Base-by-base conservation (phyloP, 371 early-diverging fungal genomes). In the Nosema muscidifuracis region DNA sequence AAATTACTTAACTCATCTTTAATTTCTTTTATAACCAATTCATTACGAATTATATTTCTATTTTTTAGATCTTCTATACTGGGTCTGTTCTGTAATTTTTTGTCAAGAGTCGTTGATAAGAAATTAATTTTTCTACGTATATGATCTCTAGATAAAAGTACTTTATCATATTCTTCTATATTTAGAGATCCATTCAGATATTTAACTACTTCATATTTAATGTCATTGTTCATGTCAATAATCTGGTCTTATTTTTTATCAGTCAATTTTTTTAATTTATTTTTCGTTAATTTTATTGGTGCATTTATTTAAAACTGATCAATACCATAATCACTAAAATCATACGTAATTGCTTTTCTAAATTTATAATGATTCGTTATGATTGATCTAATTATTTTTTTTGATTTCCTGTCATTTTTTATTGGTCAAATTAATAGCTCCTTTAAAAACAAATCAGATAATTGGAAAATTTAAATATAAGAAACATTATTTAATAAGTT, bases 201-300 rank as follows among this genome's bases (percentile, higher is more conserved):
- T 33, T 67, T 67, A n/a, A 50, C 20, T 4, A 67, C 43, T 33
- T 67, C 42, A 30, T 33, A 56, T 33, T 30, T 13, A 7, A 67
- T 43, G 38, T 67, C 67, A 43, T 53, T 67, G 34, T 67, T 67
- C 67, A 67, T 67, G n/a, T n/a, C n/a, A n/a, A n/a, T n/a, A n/a
- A n/a, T n/a, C n/a, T n/a, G n/a, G n/a, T n/a, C n/a, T n/a, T n/a
- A n/a, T n/a, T n/a, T n/a, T n/a, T n/a, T n/a, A n/a, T n/a, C n/a
- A n/a, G n/a, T n/a, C n/a, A n/a, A 40, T 40, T 40, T 9, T 9
- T 40, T 40, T 40, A 15, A 40, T 40, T 15, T 15, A 9, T 40
- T 40, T 40, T 40, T 40, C 40, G 40, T 9, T 40, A 40, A 40
- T 40, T 40, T 9, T 7, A 40, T 40, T 40, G n/a, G n/a, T n/a